A percentile compares a stretch with the other conserved stretches of the same genome.
Evolutionary conservation across 1,139 yeast species (phyloP).

Genomic region (Kurtzmaniella quercitrusa): DNA sequence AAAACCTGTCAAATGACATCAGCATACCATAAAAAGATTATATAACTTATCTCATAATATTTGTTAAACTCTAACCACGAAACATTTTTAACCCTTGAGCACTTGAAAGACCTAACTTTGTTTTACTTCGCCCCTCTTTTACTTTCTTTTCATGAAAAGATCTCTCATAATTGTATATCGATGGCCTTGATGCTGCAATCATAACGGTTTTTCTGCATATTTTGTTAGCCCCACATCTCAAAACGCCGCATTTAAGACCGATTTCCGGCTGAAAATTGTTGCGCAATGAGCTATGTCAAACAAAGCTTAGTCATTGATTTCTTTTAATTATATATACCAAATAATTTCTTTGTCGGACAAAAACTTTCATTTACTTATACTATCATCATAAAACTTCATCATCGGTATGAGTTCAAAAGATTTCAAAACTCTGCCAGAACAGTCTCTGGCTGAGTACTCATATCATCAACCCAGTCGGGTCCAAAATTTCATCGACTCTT

Average conservation of each 20-base stretch:
- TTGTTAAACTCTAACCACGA: too few relatives aligned
- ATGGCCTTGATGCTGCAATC: background rate
- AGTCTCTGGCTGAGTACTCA: conserved; percentile 1
- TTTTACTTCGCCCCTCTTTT: too few relatives aligned
- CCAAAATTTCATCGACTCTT: conserved; percentile 30
- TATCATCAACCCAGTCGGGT: conserved; percentile 13
- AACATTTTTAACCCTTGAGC: too few relatives aligned
- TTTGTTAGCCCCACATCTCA: background rate
- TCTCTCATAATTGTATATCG: background rate
- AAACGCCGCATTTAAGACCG: conserved; percentile 1
- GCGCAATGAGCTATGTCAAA: background rate
- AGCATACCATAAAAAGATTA: too few relatives aligned
- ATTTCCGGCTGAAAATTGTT: background rate
- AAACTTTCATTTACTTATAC: too few relatives aligned
- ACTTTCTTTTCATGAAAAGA: too few relatives aligned
- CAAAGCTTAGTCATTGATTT: background rate
- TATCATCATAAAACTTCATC: too few relatives aligned
- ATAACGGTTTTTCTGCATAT: background rate
- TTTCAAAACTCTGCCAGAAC: conserved; percentile 1
- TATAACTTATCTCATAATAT: too few relatives aligned
- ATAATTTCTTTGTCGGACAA: background rate
- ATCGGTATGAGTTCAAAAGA: background rate
- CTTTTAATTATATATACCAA: background rate
- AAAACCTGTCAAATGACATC: too few relatives aligned
- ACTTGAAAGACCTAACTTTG: too few relatives aligned